Conservation (phyloP, 305 asterid species). For the Caryopteris hybrid region DNA sequence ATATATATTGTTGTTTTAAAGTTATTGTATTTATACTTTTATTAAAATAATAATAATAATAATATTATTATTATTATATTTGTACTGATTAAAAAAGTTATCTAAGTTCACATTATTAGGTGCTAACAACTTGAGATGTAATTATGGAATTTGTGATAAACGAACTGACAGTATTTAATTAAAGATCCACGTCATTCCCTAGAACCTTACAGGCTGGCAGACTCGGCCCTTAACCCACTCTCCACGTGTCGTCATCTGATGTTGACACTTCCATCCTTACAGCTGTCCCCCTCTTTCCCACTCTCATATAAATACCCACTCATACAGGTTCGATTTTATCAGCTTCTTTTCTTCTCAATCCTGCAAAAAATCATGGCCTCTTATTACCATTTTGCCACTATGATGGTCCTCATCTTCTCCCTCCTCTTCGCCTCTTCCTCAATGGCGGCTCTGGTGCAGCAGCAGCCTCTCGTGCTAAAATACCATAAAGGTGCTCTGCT, state of each 20-base stretch:
- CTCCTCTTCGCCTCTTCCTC: constrained; percentile 17
- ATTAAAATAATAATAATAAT: too few relatives aligned
- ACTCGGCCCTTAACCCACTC: neutral
- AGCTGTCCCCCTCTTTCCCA: constrained; percentile 32
- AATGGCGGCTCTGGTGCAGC: constrained; percentile 58
- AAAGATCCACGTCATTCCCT: constrained; percentile 14
- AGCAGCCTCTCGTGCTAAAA: constrained; percentile 63
- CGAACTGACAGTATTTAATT: too few relatives aligned
- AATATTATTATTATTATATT: too few relatives aligned
- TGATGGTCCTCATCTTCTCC: constrained; percentile 2
- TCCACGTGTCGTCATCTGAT: constrained; percentile 26
- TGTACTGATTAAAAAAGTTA: too few relatives aligned
- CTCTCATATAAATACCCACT: constrained; percentile 14
- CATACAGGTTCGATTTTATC: neutral
- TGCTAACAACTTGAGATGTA: too few relatives aligned
- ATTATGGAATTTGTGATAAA: too few relatives aligned
- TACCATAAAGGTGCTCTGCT: constrained; percentile 78
- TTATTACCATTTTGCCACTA: constrained; percentile 28
- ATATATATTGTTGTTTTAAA: too few relatives aligned
- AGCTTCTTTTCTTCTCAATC: neutral
- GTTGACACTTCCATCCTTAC: constrained; percentile 21
- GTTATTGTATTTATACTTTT: too few relatives aligned
- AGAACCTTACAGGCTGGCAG: constrained; percentile 20
- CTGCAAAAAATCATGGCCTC: constrained; percentile 27
- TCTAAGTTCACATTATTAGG: too few relatives aligned